A percentile compares a stretch with the other conserved stretches of the same genome.
phyloP scores from a whole-genome alignment of 1,139 yeast species.

The Groenewaldozyma auringiensis region DNA sequence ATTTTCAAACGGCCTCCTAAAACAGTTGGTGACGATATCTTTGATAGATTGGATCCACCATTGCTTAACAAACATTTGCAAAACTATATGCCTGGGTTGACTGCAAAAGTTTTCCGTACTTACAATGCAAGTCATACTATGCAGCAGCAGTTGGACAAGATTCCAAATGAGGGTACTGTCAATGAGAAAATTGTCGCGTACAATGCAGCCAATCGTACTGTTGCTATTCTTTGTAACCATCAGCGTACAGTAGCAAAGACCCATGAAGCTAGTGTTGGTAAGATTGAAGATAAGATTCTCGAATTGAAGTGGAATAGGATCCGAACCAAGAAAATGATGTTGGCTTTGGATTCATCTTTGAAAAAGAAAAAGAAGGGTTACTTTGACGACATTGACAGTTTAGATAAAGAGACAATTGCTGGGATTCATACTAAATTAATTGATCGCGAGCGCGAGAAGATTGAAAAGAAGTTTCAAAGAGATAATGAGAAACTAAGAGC shows the following conservation, averaged over 20 bases:
- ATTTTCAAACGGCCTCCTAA: constrained; percentile 85
- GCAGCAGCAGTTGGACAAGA: constrained; percentile 87
- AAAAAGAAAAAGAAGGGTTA: constrained; percentile 42
- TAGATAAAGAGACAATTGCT: constrained; percentile 56
- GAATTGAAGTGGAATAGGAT: constrained; percentile 82
- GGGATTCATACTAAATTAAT: constrained; percentile 50
- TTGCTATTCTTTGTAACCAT: constrained; percentile 94
- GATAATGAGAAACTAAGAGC: constrained; percentile 68
- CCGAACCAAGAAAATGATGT: constrained; percentile 61
- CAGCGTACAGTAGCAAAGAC: constrained; percentile 86
- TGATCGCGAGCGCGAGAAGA: constrained; percentile 56
- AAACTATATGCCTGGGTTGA: constrained; percentile 83
- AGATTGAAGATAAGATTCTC: constrained; percentile 64
- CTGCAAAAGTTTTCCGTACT: constrained; percentile 97
- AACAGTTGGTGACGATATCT: constrained; percentile 83
- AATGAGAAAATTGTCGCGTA: constrained; percentile 80
- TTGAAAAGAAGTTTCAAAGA: constrained; percentile 55
- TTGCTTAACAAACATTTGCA: constrained; percentile 80
- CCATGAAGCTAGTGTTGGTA: constrained; percentile 73
- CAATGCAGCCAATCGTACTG: constrained; percentile 93
- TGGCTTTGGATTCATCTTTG: constrained; percentile 53
- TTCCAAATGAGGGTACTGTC: constrained; percentile 76
- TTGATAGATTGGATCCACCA: constrained; percentile 82
- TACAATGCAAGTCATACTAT: constrained; percentile 93
- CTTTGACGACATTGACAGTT: constrained; percentile 65